A percentile compares a stretch with the other conserved stretches of the same genome.
Evolutionary conservation across 1,284 basidiomycete species (phyloP).

Genomic region (Sporisorium graminicola): DNA sequence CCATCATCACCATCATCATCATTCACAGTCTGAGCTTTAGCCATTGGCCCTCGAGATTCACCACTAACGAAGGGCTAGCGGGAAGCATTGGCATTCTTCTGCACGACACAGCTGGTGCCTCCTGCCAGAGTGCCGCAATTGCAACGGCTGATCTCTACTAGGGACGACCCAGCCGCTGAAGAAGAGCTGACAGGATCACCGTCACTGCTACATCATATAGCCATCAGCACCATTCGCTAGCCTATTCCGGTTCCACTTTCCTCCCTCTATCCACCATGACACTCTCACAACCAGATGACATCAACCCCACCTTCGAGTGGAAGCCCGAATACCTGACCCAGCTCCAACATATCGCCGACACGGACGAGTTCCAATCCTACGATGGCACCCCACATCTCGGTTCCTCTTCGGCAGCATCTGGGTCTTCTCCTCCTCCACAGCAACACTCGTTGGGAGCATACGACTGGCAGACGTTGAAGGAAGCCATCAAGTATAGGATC

Average conservation of each 20-base stretch:
- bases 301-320: slow-evolving; percentile 10
- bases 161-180: too few relatives aligned
- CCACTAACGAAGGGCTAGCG: too few relatives aligned
- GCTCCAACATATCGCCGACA: slow-evolving; percentile 35
- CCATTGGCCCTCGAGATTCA: too few relatives aligned
- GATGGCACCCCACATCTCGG: slow-evolving; percentile 16
- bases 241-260: too few relatives aligned
- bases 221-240: neutral
- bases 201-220: neutral
- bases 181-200: neutral
- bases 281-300: slow-evolving; percentile 8
- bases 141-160: too few relatives aligned
- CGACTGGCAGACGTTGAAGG: slow-evolving; percentile 42
- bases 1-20: slow-evolving; percentile 3
- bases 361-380: slow-evolving; percentile 37
- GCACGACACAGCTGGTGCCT: too few relatives aligned
- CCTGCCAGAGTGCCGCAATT: too few relatives aligned
- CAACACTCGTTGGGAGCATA: slow-evolving; percentile 5
- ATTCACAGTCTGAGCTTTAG: neutral
- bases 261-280: slow-evolving; percentile 24
- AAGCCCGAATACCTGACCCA: slow-evolving; percentile 15
- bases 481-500: slow-evolving; percentile 47
- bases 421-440: neutral
- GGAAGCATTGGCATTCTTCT: too few relatives aligned
- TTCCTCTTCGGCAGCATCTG: too few relatives aligned